phyloP scores from a whole-genome alignment of 257 asterid genomes.

The Nicotiana paniculata region DNA sequence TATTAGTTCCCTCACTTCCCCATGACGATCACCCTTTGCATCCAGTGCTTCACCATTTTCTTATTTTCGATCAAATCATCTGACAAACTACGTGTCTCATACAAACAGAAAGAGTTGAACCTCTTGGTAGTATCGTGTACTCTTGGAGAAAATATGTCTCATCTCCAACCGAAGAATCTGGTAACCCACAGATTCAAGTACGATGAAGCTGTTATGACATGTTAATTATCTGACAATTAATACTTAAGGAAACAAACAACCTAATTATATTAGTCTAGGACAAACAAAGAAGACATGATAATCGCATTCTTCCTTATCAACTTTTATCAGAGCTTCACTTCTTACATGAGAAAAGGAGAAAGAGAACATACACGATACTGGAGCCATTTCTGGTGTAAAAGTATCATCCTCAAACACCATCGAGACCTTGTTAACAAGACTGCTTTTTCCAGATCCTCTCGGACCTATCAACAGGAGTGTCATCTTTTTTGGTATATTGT shows the following conservation, averaged over 20 bases:
- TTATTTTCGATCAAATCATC: constrained; percentile 36
- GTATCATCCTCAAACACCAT: constrained; percentile 35
- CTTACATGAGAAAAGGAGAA: neutral
- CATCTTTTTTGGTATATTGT: constrained; percentile 37
- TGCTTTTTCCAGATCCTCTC: constrained; percentile 80
- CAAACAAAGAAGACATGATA: neutral
- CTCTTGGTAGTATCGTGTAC: constrained; percentile 52
- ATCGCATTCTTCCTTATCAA: neutral
- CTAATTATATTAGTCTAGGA: neutral
- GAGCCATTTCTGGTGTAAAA: constrained; percentile 60
- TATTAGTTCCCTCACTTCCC: constrained; percentile 33
- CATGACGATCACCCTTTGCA: constrained; percentile 60
- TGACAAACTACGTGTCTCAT: constrained; percentile 65
- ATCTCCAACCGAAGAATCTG: constrained; percentile 43
- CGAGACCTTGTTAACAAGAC: constrained; percentile 72
- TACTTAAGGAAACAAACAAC: neutral
- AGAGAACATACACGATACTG: constrained; percentile 48
- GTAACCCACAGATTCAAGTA: constrained; percentile 5
- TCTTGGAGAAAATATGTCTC: constrained; percentile 67
- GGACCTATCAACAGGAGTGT: constrained; percentile 67
- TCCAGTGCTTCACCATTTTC: constrained; percentile 45
- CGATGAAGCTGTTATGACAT: neutral
- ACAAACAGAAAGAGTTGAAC: constrained; percentile 50
- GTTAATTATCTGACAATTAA: neutral
- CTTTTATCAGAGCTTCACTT: neutral